Percentiles rank a stretch among this genome's conserved stretches.
Conservation (phyloP, 768 basidiomycete species). For the Asterophora lycoperdoides region DNA sequence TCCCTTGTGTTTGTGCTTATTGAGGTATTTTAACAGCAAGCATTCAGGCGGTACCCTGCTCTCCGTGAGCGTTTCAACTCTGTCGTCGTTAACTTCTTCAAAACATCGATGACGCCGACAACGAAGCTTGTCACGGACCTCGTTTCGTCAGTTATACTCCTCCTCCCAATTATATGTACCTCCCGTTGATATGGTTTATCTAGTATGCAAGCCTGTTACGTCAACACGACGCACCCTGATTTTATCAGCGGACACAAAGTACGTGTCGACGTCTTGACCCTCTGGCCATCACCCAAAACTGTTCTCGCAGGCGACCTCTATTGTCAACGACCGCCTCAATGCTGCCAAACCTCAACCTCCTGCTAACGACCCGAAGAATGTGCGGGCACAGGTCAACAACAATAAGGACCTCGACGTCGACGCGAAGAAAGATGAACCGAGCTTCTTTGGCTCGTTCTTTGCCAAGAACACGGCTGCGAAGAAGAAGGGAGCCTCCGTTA, state of each 20-base stretch:
- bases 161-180: neutral
- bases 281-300: too few relatives aligned
- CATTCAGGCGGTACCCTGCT: slow-evolving; percentile 96
- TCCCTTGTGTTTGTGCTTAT: neutral
- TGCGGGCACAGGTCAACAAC: slow-evolving; percentile 74
- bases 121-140: slow-evolving; percentile 92
- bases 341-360: slow-evolving; percentile 63
- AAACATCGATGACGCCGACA: slow-evolving; percentile 88
- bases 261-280: slow-evolving; percentile 5
- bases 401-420: slow-evolving; percentile 94
- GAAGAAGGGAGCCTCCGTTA: slow-evolving; percentile 50
- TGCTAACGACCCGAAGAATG: slow-evolving; percentile 62
- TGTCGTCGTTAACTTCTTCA: slow-evolving; percentile 97
- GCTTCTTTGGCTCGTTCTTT: slow-evolving; percentile 97
- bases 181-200: neutral
- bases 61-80: slow-evolving; percentile 94
- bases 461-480: slow-evolving; percentile 55
- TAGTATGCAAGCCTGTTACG: slow-evolving; percentile 98
- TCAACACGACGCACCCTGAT: slow-evolving; percentile 99
- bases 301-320: slow-evolving; percentile 68
- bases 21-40: slow-evolving; percentile 52
- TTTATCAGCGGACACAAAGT: slow-evolving; percentile 95
- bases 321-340: slow-evolving; percentile 79
- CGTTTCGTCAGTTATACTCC: slow-evolving; percentile 62
- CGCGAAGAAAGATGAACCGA: slow-evolving; percentile 78